Percentiles rank a stretch among this genome's conserved stretches.
Conservation (phyloP, 1,284 basidiomycete genomes). For the Sanghuangporus weigelae region DNA sequence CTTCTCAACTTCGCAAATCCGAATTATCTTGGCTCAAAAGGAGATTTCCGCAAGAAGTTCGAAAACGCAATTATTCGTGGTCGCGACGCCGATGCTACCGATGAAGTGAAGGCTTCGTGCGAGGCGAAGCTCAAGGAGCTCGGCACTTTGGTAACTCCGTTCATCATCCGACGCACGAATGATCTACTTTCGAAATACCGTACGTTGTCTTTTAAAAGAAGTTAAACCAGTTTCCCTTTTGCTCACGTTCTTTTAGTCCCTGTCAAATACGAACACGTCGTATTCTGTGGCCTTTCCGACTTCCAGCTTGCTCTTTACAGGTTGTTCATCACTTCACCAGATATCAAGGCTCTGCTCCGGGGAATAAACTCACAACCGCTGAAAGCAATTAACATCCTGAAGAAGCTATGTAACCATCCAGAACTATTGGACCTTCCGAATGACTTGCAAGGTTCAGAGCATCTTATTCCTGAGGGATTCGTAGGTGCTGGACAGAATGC, state of each 20-base stretch:
- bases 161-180: constrained; percentile 97
- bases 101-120: constrained; percentile 75
- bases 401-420: constrained; percentile 98
- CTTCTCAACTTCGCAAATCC: constrained; percentile 97
- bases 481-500: constrained; percentile 28
- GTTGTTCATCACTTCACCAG: constrained; percentile 91
- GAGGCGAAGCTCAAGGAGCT: constrained; percentile 94
- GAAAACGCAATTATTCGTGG: constrained; percentile 93
- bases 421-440: constrained; percentile 85
- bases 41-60: constrained; percentile 95
- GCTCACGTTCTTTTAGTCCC: constrained; percentile 57
- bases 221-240: not conserved
- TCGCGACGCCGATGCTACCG: constrained; percentile 87
- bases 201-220: constrained; percentile 37
- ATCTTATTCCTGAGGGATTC: constrained; percentile 83
- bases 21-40: constrained; percentile 87
- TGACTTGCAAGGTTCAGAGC: constrained; percentile 84
- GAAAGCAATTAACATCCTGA: constrained; percentile 94
- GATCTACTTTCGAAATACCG: constrained; percentile 96
- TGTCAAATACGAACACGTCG: constrained; percentile 99
- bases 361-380: constrained; percentile 93
- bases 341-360: constrained; percentile 87
- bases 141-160: constrained; percentile 86
- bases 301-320: constrained; percentile 90
- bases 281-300: constrained; percentile 88